Conservation (phyloP, 2,329 filamentous ascomycete genomes). For the Beauveria varroae region DNA sequence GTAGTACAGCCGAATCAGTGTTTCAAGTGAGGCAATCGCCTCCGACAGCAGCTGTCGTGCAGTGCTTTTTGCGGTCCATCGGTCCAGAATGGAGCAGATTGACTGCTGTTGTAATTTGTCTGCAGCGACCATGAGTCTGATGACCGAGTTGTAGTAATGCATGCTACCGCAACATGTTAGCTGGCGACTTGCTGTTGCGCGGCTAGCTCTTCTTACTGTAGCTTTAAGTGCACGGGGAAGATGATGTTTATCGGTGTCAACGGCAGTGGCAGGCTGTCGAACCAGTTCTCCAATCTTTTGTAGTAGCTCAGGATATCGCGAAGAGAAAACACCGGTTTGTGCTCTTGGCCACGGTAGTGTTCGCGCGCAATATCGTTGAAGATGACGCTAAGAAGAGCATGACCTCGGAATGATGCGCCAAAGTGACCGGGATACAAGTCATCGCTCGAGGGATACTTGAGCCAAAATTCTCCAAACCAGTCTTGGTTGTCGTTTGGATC, state of each 20-base stretch:
- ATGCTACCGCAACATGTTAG: background rate
- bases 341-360: constrained; percentile 15
- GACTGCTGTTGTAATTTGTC: background rate
- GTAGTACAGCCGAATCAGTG: constrained; percentile 15
- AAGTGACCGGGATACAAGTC: constrained; percentile 18
- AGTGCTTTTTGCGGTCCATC: background rate
- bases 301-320: constrained; percentile 15
- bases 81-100: background rate
- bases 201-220: background rate
- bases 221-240: background rate
- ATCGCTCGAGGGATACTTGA: constrained; percentile 25
- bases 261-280: constrained; percentile 16
- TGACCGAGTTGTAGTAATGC: background rate
- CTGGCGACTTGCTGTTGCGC: background rate
- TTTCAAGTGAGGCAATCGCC: background rate
- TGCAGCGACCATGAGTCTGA: background rate
- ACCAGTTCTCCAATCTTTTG: constrained; percentile 22
- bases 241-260: background rate
- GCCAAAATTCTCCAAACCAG: constrained; percentile 30
- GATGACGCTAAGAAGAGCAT: constrained; percentile 23
- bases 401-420: constrained; percentile 22
- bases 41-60: background rate
- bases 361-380: constrained; percentile 21
- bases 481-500: constrained; percentile 15
- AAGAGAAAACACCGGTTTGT: constrained; percentile 15